These are phyloP conservation scores for Dendrobium officinale DNA, from an alignment of 106 monocot species.

Conservation along the genomic window DNA sequence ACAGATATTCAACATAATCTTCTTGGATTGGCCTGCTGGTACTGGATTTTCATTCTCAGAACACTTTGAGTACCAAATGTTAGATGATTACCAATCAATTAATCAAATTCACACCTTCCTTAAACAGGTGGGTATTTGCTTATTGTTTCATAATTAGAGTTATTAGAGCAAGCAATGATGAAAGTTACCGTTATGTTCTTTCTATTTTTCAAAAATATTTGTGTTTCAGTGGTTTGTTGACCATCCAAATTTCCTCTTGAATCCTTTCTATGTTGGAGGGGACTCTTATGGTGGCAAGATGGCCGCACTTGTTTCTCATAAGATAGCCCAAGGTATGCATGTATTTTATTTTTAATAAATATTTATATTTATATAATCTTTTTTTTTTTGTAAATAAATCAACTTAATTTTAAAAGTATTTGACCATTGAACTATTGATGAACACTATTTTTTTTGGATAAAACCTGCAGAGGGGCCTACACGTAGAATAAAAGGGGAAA, in stretches of 20 bases:
- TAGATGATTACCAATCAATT: not conserved
- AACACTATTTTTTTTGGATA: too few relatives aligned
- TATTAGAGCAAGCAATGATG: not conserved
- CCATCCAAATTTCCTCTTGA: not conserved
- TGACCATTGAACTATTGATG: too few relatives aligned
- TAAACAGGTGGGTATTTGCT: not conserved
- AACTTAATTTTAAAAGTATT: too few relatives aligned
- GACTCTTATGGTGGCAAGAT: conserved; percentile 1
- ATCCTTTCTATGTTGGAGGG: not conserved
- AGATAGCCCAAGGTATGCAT: not conserved
- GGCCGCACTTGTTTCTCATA: not conserved
- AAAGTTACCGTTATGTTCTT: not conserved
- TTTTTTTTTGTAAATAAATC: too few relatives aligned
- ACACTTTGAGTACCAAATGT: not conserved
- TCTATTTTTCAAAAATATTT: not conserved
- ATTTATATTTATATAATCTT: too few relatives aligned
- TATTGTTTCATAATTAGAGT: not conserved
- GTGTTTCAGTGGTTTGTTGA: not conserved
- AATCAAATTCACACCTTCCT: not conserved
- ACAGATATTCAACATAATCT: not conserved
- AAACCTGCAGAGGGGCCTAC: too few relatives aligned
- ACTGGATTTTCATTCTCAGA: not conserved
- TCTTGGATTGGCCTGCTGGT: conserved; percentile 2
- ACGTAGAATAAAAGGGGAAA: too few relatives aligned
- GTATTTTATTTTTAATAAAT: not conserved